Evolutionary conservation across 441 rosid genomes (phyloP).

Genomic region (Manihot esculenta): DNA sequence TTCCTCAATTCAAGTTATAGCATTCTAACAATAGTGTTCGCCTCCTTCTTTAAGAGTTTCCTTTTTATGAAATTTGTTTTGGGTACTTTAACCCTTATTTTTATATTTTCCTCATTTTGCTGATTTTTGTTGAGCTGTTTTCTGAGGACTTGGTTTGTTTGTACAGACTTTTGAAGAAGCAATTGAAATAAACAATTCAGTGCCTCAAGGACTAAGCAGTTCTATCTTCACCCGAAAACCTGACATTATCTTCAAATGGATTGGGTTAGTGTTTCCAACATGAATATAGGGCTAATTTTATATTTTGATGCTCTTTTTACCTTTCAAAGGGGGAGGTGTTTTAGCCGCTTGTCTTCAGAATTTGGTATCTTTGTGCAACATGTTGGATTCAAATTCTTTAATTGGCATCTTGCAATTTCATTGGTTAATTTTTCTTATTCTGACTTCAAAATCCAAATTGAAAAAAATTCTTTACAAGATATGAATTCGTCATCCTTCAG

Average conservation of each 20-base stretch:
- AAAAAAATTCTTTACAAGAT: neutral
- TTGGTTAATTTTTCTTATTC: neutral
- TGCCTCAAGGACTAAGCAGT: constrained; percentile 95
- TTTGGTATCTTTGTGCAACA: neutral
- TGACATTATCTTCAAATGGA: constrained; percentile 78
- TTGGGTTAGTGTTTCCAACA: constrained; percentile 50
- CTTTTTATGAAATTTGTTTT: too few species aligned
- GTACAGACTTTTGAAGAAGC: constrained; percentile 80
- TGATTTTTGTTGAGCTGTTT: neutral
- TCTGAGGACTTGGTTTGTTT: constrained; percentile 13
- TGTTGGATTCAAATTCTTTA: neutral
- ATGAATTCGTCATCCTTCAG: neutral
- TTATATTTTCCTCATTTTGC: neutral
- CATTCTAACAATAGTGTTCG: too few species aligned
- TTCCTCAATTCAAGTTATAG: too few species aligned
- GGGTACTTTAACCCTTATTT: neutral
- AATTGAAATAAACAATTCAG: constrained; percentile 84
- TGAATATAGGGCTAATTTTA: neutral
- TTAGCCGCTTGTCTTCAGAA: neutral
- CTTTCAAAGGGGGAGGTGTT: neutral
- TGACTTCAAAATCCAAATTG: neutral
- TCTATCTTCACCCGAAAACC: constrained; percentile 84
- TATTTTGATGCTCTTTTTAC: neutral
- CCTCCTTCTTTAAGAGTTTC: too few species aligned
- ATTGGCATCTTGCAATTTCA: too few species aligned